These are phyloP conservation scores for Hanseniaspora pseudoguilliermondii DNA, from an alignment of 805 yeast species.

Conservation along the genomic window DNA sequence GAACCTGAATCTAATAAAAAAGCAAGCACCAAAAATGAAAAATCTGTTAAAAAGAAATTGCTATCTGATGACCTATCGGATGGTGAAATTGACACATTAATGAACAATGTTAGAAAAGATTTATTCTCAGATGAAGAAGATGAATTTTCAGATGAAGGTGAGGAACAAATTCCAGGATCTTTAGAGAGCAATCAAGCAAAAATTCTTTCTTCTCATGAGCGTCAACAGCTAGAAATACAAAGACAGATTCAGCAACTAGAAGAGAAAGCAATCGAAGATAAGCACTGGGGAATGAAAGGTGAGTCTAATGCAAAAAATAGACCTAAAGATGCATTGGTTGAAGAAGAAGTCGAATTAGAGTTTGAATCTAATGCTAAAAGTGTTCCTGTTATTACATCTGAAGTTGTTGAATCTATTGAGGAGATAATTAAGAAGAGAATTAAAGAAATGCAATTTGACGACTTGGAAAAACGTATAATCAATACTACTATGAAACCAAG, in stretches of 20 bases:
- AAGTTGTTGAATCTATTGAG: conserved; percentile 73
- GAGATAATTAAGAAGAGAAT: conserved; percentile 80
- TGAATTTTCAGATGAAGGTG: conserved; percentile 21
- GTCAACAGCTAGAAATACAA: conserved; percentile 64
- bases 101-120: conserved; percentile 50
- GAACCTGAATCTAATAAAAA: conserved; percentile 19
- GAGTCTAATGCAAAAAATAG: conserved; percentile 74
- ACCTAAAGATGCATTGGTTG: conserved; percentile 71
- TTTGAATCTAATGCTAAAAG: conserved; percentile 92
- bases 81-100: conserved; percentile 49
- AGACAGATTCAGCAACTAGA: conserved; percentile 69
- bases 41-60: conserved; percentile 29
- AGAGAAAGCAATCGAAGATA: conserved; percentile 76
- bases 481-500: conserved; percentile 53
- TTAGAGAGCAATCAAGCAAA: conserved; percentile 16
- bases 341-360: conserved; percentile 52
- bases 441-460: conserved; percentile 65
- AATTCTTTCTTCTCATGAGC: conserved; percentile 60
- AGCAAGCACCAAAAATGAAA: conserved; percentile 13
- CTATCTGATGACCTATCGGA: conserved; percentile 33
- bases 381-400: conserved; percentile 86
- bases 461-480: conserved; percentile 59
- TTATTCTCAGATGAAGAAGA: conserved; percentile 37
- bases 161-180: conserved; percentile 13
- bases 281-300: conserved; percentile 90